phyloP scores from a whole-genome alignment of 1,284 basidiomycete genomes.

The Wallemia hederae region DNA sequence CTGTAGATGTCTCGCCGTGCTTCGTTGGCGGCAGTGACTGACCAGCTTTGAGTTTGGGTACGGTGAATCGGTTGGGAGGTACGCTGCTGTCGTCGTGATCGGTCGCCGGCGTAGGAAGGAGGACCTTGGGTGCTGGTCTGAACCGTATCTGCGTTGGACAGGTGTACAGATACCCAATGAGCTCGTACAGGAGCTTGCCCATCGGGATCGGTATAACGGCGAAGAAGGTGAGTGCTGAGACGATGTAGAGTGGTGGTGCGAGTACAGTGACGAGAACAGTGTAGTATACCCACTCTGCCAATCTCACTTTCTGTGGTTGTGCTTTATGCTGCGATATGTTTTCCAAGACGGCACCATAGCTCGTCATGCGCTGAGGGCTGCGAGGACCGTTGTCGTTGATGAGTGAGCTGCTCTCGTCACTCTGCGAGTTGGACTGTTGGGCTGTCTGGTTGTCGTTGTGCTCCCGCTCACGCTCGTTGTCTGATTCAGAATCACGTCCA shows the following conservation, averaged over 20 bases:
- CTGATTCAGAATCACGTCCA: constrained; percentile 14
- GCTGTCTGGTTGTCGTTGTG: background rate
- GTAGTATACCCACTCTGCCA: constrained; percentile 34
- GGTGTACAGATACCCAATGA: constrained; percentile 52
- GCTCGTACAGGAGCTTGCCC: constrained; percentile 85
- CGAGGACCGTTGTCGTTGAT: background rate
- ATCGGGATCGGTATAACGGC: constrained; percentile 86
- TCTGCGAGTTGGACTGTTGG: background rate
- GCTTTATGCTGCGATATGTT: constrained; percentile 7
- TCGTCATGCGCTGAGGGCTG: constrained; percentile 15
- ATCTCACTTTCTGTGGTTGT: constrained; percentile 13
- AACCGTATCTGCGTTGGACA: constrained; percentile 72
- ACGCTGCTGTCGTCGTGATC: constrained; percentile 8
- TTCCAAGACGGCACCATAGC: background rate
- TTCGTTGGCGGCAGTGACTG: constrained; percentile 40
- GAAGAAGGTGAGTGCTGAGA: constrained; percentile 72
- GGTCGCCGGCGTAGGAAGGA: constrained; percentile 12
- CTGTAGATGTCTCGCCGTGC: constrained; percentile 28
- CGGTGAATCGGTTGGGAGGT: constrained; percentile 25
- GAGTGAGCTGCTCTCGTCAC: background rate
- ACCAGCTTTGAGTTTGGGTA: constrained; percentile 28
- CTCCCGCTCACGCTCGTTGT: constrained; percentile 5
- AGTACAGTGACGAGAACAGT: constrained; percentile 40
- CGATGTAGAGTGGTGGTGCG: constrained; percentile 58
- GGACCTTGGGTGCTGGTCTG: constrained; percentile 40